phyloP scores from a whole-genome alignment of 2,329 filamentous ascomycete genomes.

The Diaporthe australafricana region DNA sequence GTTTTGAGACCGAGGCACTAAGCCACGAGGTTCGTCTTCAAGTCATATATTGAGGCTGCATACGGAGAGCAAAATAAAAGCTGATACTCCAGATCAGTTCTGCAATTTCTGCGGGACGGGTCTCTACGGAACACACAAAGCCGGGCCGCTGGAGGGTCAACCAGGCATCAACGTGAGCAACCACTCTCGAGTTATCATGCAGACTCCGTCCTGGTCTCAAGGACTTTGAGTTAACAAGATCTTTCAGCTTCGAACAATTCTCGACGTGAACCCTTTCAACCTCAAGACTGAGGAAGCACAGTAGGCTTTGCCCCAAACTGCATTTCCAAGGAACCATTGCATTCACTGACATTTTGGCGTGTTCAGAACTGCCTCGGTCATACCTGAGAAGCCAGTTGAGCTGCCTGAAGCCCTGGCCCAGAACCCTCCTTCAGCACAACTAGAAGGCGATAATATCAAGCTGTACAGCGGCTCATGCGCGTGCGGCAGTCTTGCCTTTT shows the following conservation, averaged over 20 bases:
- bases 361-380: slow-evolving; percentile 4
- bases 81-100: slow-evolving; percentile 40
- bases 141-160: slow-evolving; percentile 40
- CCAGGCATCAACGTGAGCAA: slow-evolving; percentile 42
- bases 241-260: slow-evolving; percentile 37
- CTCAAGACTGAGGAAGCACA: slow-evolving; percentile 36
- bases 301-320: neutral
- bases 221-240: neutral
- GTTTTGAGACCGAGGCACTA: slow-evolving; percentile 35
- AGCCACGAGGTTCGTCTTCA: slow-evolving; percentile 40
- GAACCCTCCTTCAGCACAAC: neutral
- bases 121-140: slow-evolving; percentile 42
- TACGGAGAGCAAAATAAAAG: neutral
- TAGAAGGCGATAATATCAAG: slow-evolving; percentile 9
- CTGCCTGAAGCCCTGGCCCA: neutral
- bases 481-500: slow-evolving; percentile 42
- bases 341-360: neutral
- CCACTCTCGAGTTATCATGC: neutral
- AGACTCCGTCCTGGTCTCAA: too few species aligned
- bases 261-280: slow-evolving; percentile 42
- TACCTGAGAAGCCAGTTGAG: neutral
- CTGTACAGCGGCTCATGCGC: slow-evolving; percentile 43
- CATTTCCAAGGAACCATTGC: too few species aligned
- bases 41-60: neutral
- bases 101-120: slow-evolving; percentile 45